Evolutionary conservation across 768 basidiomycete species (phyloP), one percentile per base, ranked within the genome.

Genomic region (Mrakia gelida): DNA sequence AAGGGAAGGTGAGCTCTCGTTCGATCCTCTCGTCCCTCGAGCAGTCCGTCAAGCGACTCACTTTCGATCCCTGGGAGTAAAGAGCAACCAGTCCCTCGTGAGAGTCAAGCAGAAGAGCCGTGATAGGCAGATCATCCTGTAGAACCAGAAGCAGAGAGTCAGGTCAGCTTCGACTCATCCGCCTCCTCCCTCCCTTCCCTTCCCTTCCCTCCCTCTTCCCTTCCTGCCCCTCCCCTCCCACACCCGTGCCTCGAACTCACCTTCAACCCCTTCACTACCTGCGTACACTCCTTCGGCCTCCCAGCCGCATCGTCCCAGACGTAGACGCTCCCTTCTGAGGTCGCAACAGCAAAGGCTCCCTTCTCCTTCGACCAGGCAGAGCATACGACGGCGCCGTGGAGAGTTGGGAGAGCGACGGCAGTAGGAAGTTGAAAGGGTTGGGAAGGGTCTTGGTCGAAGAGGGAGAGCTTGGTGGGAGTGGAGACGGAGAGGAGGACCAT

Each of bases 401-500:
- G 41, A 5, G 2, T 38, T 18, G 67, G 67, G 23, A 45, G 0
- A 18, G 34, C 41, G 38, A 43, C 7, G 11, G 67, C 41, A 10
- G 67, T 3, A 13, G 67, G 67, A n/a, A 70, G 67, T 11, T 70
- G 34, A 23, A 41, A n/a, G 10, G 67, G 67, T n/a, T 41, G 34
- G 67, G 67, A 41, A 34, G 67, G 21, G 3, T 70, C 67, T 4
- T 70, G 67, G 26, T 43, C 34, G 41, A 70, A 70, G 38, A 70
- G 67, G 23, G 38, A 70, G 21, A 70, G 67, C 9, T n/a, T 34
- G 23, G 34, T 4, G 41, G 67, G 38, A 9, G 67, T 70, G 26
- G 67, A 70, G 41, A 43, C 23, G 26, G 67, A 6, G 3, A 70
- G 41, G 38, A 70, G 67, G 26, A 70, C 67, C 67, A 70, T 70